Conservation (phyloP, 345 rosid species). For the Melastoma malabathricum region DNA sequence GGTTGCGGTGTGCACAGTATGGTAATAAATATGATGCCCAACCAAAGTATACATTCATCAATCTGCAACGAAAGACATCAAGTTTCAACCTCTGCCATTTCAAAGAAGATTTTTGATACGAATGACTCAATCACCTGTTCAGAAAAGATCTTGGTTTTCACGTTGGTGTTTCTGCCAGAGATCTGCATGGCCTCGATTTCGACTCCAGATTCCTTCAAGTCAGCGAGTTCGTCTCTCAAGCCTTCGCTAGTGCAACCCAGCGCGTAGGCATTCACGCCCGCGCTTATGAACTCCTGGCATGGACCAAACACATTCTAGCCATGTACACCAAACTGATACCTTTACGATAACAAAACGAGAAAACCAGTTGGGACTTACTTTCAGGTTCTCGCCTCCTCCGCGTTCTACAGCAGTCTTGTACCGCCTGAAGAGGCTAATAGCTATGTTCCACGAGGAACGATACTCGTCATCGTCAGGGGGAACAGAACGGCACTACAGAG, state of each 20-base stretch:
- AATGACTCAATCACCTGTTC: constrained; percentile 36
- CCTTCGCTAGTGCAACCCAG: constrained; percentile 81
- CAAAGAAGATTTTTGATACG: background rate
- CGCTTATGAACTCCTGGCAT: constrained; percentile 64
- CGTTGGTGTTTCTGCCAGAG: constrained; percentile 48
- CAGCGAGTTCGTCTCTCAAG: constrained; percentile 53
- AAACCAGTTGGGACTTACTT: constrained; percentile 40
- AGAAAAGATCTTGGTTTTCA: constrained; percentile 45
- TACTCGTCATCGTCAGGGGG: constrained; percentile 48
- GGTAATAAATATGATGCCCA: constrained; percentile 79
- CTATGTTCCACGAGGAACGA: constrained; percentile 80
- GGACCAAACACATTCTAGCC: too few species aligned
- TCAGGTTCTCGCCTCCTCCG: constrained; percentile 86
- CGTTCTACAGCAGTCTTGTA: constrained; percentile 75
- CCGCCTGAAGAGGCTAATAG: constrained; percentile 68
- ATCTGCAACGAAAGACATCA: constrained; percentile 26
- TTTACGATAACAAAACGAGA: constrained; percentile 6
- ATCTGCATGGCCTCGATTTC: constrained; percentile 49
- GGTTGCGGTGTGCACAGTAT: constrained; percentile 95
- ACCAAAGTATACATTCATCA: constrained; percentile 81
- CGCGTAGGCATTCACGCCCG: constrained; percentile 85
- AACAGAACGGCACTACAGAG: constrained; percentile 33
- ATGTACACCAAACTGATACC: constrained; percentile 3
- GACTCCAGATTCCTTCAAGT: constrained; percentile 53
- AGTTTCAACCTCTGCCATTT: background rate